These are phyloP conservation scores for Solanum chiquidenum DNA, from an alignment of 257 asterid species.

Conservation along the genomic window DNA sequence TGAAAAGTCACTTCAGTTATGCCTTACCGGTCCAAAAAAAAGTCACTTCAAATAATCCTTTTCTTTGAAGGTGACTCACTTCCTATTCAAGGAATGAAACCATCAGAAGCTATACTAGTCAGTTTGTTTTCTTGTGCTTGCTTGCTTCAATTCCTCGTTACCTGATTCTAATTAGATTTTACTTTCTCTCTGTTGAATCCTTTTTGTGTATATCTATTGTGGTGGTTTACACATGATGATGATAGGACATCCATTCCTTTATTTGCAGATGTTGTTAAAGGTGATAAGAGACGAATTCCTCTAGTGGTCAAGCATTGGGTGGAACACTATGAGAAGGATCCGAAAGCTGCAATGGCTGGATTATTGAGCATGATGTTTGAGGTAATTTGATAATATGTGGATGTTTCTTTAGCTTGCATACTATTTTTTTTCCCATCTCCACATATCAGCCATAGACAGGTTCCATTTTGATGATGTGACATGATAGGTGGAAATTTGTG, in stretches of 20 bases:
- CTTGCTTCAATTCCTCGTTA: neutral
- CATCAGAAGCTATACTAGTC: neutral
- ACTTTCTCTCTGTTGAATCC: neutral
- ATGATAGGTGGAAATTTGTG: neutral
- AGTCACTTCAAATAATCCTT: neutral
- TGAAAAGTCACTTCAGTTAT: neutral
- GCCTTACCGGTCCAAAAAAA: neutral
- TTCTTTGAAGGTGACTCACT: neutral
- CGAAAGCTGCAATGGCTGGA: slow-evolving; percentile 60
- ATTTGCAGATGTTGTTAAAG: slow-evolving; percentile 64
- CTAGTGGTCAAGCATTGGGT: slow-evolving; percentile 77
- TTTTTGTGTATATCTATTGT: slow-evolving; percentile 1
- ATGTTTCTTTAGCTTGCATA: neutral
- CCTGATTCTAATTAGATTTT: neutral
- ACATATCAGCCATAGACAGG: neutral
- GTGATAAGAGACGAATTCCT: slow-evolving; percentile 71
- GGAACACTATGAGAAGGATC: slow-evolving; percentile 66
- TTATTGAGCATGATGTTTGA: slow-evolving; percentile 75
- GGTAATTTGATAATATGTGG: slow-evolving; percentile 28
- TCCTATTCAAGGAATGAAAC: neutral
- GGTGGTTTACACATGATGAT: neutral
- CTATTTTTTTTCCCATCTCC: neutral
- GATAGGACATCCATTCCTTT: neutral
- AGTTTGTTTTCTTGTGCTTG: neutral
- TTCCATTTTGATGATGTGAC: neutral